Conservation (phyloP, 2,329 filamentous ascomycete genomes). For the Claviceps arundinis region DNA sequence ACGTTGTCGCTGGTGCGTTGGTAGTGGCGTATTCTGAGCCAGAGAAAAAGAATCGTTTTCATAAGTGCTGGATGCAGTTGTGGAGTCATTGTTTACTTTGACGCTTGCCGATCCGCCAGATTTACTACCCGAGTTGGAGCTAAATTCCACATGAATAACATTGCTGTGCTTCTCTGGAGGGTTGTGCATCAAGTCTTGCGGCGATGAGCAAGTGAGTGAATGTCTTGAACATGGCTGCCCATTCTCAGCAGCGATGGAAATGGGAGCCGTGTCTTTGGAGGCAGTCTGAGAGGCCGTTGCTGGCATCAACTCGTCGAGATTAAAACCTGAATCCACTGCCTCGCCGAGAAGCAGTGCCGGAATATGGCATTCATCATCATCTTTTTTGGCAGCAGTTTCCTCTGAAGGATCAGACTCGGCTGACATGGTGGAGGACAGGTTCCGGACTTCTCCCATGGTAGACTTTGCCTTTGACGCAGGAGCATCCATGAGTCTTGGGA, state of each 20-base stretch:
- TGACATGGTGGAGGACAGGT: constrained; percentile 3
- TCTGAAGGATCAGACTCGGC: background rate
- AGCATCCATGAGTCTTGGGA: constrained; percentile 8
- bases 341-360: constrained; percentile 7
- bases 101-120: background rate
- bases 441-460: constrained; percentile 6
- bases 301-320: constrained; percentile 2
- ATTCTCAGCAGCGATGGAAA: background rate
- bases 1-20: background rate
- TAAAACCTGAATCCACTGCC: constrained; percentile 4
- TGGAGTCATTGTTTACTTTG: background rate
- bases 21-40: background rate
- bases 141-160: background rate
- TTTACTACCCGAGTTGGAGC: background rate
- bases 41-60: background rate
- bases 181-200: background rate
- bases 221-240: background rate
- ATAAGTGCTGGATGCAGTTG: background rate
- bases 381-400: background rate
- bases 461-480: constrained; percentile 4
- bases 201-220: background rate
- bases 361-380: constrained; percentile 3
- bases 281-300: background rate
- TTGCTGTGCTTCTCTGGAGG: background rate
- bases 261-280: background rate